Conservation (phyloP, 1,139 yeast species). For the Geotrichum citri-aurantii region DNA sequence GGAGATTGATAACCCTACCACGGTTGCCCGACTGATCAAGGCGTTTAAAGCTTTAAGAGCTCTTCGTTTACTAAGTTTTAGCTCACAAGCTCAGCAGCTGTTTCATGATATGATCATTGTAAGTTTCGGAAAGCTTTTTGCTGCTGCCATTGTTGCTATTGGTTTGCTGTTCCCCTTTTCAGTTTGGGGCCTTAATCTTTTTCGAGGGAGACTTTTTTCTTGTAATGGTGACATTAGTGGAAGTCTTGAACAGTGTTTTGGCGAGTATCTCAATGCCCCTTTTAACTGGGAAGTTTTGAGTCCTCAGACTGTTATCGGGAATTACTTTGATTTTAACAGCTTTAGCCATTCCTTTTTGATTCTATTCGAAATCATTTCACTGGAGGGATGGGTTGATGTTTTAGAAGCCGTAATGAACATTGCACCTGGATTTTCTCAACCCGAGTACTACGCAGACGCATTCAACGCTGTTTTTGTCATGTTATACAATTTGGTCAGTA, state of each 20-base stretch:
- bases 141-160: constrained; percentile 70
- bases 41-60: constrained; percentile 88
- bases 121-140: constrained; percentile 69
- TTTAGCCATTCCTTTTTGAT: constrained; percentile 63
- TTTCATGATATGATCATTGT: constrained; percentile 78
- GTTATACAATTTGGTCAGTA: constrained; percentile 69
- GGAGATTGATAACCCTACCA: constrained; percentile 48
- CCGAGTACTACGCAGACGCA: constrained; percentile 48
- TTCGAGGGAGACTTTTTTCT: constrained; percentile 62
- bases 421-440: constrained; percentile 34
- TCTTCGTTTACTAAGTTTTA: constrained; percentile 70
- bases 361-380: constrained; percentile 73
- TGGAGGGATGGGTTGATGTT: constrained; percentile 92
- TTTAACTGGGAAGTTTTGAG: constrained; percentile 71
- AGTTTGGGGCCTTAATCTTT: constrained; percentile 83
- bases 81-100: constrained; percentile 67
- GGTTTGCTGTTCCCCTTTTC: constrained; percentile 79
- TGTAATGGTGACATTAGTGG: constrained; percentile 48
- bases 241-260: constrained; percentile 43
- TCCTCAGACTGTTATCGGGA: constrained; percentile 65
- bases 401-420: constrained; percentile 62
- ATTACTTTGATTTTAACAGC: constrained; percentile 61
- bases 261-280: constrained; percentile 57
- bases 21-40: constrained; percentile 61
- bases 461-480: constrained; percentile 58